Evolutionary conservation across 331 rosid species (phyloP).

Genomic region (Saraca asoca): DNA sequence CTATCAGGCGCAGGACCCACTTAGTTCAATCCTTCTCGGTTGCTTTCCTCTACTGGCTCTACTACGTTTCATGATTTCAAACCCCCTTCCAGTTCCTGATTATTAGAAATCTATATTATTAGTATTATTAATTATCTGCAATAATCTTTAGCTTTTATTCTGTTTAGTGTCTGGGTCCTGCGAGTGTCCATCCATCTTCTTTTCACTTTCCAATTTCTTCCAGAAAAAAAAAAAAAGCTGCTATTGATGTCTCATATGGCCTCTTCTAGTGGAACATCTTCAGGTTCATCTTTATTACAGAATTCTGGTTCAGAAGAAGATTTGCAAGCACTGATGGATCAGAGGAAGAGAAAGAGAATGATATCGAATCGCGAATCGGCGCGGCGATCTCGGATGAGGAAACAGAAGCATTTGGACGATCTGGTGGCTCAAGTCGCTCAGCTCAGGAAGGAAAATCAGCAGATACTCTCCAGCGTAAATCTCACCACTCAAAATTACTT

Average conservation of each 20-base stretch:
- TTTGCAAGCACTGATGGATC: constrained; percentile 62
- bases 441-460: constrained; percentile 70
- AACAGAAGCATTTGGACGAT: constrained; percentile 91
- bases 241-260: constrained; percentile 55
- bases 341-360: constrained; percentile 92
- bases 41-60: constrained; percentile 86
- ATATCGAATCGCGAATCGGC: constrained; percentile 90
- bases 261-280: constrained; percentile 79
- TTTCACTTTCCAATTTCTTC: background rate
- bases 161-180: constrained; percentile 48
- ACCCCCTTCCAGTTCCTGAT: background rate
- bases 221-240: constrained; percentile 12
- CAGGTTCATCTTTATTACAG: constrained; percentile 59
- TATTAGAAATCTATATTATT: constrained; percentile 17
- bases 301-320: constrained; percentile 81
- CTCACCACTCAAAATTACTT: constrained; percentile 61
- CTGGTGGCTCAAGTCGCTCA: constrained; percentile 62
- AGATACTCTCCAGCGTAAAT: constrained; percentile 55
- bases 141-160: constrained; percentile 4
- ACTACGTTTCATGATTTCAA: constrained; percentile 85
- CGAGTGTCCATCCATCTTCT: constrained; percentile 26
- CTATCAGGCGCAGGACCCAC: constrained; percentile 88
- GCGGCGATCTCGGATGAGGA: constrained; percentile 83
- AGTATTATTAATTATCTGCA: constrained; percentile 20
- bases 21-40: constrained; percentile 98